These are phyloP conservation scores for Perilla frutescens DNA, from an alignment of 257 asterid species.

Conservation along the genomic window DNA sequence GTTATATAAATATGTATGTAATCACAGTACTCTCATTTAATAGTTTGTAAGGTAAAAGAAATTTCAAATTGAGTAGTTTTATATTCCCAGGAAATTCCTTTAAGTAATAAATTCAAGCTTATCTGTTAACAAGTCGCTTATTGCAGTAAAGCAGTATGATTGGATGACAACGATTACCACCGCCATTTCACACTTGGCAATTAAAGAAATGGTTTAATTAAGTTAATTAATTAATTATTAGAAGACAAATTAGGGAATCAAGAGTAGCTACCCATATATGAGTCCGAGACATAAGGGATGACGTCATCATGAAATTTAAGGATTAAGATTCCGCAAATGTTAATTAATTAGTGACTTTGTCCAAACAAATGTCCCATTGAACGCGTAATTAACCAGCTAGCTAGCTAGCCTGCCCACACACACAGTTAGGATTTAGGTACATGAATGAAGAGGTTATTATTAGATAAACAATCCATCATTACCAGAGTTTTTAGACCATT, in stretches of 20 bases:
- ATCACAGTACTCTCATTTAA: no score
- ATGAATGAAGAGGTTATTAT: conserved; percentile 20
- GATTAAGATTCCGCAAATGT: conserved; percentile 26
- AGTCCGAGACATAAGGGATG: conserved; percentile 28
- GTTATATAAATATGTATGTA: no score
- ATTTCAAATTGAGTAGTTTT: no score
- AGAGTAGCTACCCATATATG: conserved; percentile 6
- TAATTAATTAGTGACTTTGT: conserved; percentile 28
- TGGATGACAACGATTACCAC: conserved; percentile 21
- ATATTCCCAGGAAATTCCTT: no score
- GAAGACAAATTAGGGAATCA: conserved; percentile 27
- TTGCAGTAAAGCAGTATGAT: conserved; percentile 4
- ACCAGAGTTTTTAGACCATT: no score
- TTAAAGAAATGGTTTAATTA: neutral
- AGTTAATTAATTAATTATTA: neutral
- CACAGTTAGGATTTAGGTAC: conserved; percentile 23
- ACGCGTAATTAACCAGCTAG: conserved; percentile 33
- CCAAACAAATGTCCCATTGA: conserved; percentile 32
- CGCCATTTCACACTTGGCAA: conserved; percentile 7
- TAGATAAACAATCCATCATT: neutral
- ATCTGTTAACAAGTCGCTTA: conserved; percentile 8
- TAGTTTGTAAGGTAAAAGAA: no score
- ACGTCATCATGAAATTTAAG: conserved; percentile 16
- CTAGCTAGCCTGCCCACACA: conserved; percentile 17
- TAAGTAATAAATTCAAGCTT: conserved; percentile 6